These are phyloP conservation scores for Solanum verrucosum DNA, from an alignment of 257 asterid species.

Conservation along the genomic window DNA sequence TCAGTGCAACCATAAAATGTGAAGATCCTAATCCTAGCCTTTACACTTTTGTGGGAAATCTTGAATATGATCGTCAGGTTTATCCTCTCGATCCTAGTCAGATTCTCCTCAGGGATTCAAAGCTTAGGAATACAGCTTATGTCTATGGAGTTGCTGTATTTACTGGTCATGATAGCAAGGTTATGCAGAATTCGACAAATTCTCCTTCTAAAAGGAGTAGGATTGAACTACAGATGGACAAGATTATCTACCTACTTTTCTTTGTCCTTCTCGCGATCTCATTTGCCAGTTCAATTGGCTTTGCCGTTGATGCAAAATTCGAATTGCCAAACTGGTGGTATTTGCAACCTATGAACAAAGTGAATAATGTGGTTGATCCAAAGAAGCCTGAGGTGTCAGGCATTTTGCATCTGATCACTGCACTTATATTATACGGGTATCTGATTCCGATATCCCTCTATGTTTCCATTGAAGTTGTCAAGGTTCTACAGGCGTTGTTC, in stretches of 20 bases:
- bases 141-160: conserved; percentile 81
- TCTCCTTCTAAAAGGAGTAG: conserved; percentile 93
- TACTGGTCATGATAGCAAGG: conserved; percentile 91
- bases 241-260: conserved; percentile 77
- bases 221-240: conserved; percentile 85
- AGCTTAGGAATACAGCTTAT: conserved; percentile 77
- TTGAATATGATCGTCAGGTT: conserved; percentile 51
- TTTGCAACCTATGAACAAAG: conserved; percentile 51
- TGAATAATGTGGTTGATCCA: conserved; percentile 49
- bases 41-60: conserved; percentile 76
- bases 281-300: conserved; percentile 63
- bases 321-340: conserved; percentile 87
- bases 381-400: conserved; percentile 47
- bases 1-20: conserved; percentile 57
- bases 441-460: conserved; percentile 91
- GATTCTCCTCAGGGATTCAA: conserved; percentile 87
- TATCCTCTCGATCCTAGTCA: conserved; percentile 88
- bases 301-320: conserved; percentile 58
- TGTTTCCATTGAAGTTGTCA: conserved; percentile 86
- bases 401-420: conserved; percentile 74
- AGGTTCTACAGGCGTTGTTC: conserved; percentile 85
- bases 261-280: conserved; percentile 61
- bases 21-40: conserved; percentile 94
- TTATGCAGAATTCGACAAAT: conserved; percentile 84
- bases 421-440: conserved; percentile 87